phyloP scores from a whole-genome alignment of 352 stramenopile genomes.

The Phytopythium ostracodes region DNA sequence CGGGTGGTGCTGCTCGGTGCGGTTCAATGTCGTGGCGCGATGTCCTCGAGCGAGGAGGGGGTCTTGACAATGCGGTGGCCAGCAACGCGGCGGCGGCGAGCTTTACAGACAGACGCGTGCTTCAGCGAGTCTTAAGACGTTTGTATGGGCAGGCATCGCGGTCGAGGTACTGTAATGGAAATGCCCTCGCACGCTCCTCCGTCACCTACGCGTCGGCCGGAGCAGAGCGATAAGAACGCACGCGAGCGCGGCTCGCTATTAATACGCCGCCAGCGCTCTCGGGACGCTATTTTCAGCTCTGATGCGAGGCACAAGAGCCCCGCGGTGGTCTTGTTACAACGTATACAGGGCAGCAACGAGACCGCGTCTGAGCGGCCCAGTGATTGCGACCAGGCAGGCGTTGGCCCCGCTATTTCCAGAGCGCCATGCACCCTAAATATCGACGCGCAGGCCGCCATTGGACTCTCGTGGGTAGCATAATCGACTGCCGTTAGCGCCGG shows the following conservation, averaged over 20 bases:
- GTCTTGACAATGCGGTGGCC: not conserved
- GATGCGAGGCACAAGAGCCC: not conserved
- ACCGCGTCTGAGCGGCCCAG: too few relatives aligned
- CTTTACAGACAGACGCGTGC: not conserved
- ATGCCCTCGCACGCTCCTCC: not conserved
- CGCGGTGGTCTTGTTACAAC: not conserved
- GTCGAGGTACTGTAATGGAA: not conserved
- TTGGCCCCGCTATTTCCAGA: not conserved
- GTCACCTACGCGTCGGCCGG: not conserved
- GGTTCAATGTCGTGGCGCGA: not conserved
- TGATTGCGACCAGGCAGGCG: too few relatives aligned
- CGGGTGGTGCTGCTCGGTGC: not conserved
- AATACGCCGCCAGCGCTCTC: not conserved
- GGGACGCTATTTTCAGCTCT: not conserved
- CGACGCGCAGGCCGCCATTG: not conserved
- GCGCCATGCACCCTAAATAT: not conserved
- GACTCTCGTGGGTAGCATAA: too few relatives aligned
- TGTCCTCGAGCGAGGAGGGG: not conserved
- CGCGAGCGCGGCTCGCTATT: not conserved
- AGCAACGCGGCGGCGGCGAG: not conserved
- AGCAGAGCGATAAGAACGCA: not conserved
- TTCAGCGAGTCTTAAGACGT: not conserved
- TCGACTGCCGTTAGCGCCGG: too few relatives aligned
- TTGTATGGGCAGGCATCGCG: not conserved
- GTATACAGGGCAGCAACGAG: not conserved